phyloP scores from a whole-genome alignment of 306 rosid genomes.

The Acacia confusa region DNA sequence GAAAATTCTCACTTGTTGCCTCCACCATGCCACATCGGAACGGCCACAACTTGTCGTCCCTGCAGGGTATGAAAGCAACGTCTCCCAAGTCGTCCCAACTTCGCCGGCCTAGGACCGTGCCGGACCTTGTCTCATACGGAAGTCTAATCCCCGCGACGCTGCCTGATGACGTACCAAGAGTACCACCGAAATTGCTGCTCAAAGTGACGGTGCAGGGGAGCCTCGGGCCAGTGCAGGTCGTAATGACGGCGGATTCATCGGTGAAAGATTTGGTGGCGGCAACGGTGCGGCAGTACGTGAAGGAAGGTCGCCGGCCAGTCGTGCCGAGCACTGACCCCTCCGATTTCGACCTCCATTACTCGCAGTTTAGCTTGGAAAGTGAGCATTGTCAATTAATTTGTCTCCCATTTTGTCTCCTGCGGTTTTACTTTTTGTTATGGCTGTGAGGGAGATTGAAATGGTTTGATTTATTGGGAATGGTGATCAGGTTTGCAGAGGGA shows the following conservation, averaged over 20 bases:
- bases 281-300: slow-evolving; percentile 52
- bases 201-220: slow-evolving; percentile 82
- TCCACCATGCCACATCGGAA: slow-evolving; percentile 58
- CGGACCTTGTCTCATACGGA: slow-evolving; percentile 47
- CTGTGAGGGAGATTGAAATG: no score
- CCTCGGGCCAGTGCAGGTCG: slow-evolving; percentile 69
- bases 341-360: slow-evolving; percentile 76
- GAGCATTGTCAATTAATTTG: slow-evolving; percentile 10
- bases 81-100: slow-evolving; percentile 37
- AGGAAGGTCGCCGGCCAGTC: slow-evolving; percentile 84
- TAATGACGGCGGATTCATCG: slow-evolving; percentile 54
- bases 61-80: slow-evolving; percentile 35
- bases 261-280: slow-evolving; percentile 64
- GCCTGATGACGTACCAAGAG: slow-evolving; percentile 45
- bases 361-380: slow-evolving; percentile 97
- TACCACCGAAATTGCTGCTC: slow-evolving; percentile 65
- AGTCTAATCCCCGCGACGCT: neutral
- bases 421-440: no score
- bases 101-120: slow-evolving; percentile 72
- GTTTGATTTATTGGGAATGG: neutral
- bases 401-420: no score
- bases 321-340: slow-evolving; percentile 43
- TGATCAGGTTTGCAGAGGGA: slow-evolving; percentile 65
- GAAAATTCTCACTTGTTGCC: neutral
- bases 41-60: slow-evolving; percentile 48